Evolutionary conservation across 768 basidiomycete species (phyloP), one percentile per base, ranked within the genome.

Genomic region (Crepidotus variabilis): DNA sequence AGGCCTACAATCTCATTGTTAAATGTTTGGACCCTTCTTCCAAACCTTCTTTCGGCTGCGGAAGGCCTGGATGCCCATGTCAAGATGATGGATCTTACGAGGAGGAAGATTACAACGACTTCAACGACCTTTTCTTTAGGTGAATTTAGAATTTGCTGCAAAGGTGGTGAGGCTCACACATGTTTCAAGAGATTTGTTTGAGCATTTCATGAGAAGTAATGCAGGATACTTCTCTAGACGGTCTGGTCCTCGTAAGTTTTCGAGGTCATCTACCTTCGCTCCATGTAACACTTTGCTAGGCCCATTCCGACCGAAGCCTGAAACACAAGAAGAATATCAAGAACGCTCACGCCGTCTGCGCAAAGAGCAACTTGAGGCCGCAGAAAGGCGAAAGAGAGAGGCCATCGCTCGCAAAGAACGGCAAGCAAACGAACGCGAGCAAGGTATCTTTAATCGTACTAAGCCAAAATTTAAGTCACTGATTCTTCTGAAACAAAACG

Each of bases 1-100:
- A 83, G 56, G 88, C 89, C 4, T 92, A 89, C 71, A 76, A 79
- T 47, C 65, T 80, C 28, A 74, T 91, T 23, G 67, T 81, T 54
- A 80, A 80, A 58, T 78, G 87, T 62, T 68, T 85, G 20, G 78
- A 84, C 9, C 63, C 74, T 14, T 62, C 52, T 56, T 33, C 58
- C 22, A 47, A 50, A 16, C 48, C 35, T 14, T 56, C 58, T 18
- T 51, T 10, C 47, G 50, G 33, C 2, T 55, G 51, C 54, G 14
- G 18, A 16, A 20, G 39, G 39, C 39, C 43, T 33, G 32, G 33
- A 35, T 51, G 56, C 21, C 13, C 3, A 34, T 52, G 47, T 57
- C 67, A 53, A 21, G 61, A 63, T 24, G 66, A 68, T 22, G 67
- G 63, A 46, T 66, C 63, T 45, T 71, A 76, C 48, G 71, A 72